Percentiles rank a stretch among this genome's conserved stretches.
These are phyloP conservation scores for Cylindrodendrum hubeiense DNA, from an alignment of 2,329 filamentous ascomycete species.

Conservation along the genomic window DNA sequence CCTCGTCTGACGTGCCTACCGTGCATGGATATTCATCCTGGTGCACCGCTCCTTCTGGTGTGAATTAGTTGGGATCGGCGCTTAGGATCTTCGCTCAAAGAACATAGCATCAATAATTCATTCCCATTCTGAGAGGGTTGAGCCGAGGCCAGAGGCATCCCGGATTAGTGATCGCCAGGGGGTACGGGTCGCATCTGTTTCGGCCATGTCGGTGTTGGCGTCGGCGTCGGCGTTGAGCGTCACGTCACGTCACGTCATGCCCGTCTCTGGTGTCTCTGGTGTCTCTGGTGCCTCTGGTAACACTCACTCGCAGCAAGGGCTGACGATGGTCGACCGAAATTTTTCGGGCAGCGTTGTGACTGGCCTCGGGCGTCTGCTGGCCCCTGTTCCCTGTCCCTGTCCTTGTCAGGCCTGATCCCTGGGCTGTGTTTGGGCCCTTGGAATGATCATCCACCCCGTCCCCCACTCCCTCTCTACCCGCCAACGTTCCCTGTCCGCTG, in stretches of 20 bases:
- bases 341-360: constrained; percentile 42
- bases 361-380: constrained; percentile 21
- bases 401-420: not conserved
- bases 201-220: not conserved
- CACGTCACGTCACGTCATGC: constrained; percentile 22
- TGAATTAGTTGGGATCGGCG: too few relatives aligned
- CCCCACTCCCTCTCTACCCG: not conserved
- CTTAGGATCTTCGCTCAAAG: constrained; percentile 8
- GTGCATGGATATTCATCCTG: not conserved
- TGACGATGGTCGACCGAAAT: constrained; percentile 37
- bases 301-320: constrained; percentile 16
- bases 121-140: constrained; percentile 9
- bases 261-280: constrained; percentile 4
- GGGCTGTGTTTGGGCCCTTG: constrained; percentile 11
- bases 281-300: not conserved
- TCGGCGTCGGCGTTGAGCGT: constrained; percentile 18
- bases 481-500: not conserved
- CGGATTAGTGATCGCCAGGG: constrained; percentile 44
- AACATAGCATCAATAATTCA: constrained; percentile 8
- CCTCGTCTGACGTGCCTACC: not conserved
- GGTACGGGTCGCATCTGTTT: constrained; percentile 21
- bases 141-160: constrained; percentile 12
- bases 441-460: constrained; percentile 15
- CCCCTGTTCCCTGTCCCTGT: constrained; percentile 3
- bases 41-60: not conserved